Percentiles rank a stretch among this genome's conserved stretches.
Conservation (phyloP, 495 filamentous ascomycete species). For the Aspergillus indologenus region DNA sequence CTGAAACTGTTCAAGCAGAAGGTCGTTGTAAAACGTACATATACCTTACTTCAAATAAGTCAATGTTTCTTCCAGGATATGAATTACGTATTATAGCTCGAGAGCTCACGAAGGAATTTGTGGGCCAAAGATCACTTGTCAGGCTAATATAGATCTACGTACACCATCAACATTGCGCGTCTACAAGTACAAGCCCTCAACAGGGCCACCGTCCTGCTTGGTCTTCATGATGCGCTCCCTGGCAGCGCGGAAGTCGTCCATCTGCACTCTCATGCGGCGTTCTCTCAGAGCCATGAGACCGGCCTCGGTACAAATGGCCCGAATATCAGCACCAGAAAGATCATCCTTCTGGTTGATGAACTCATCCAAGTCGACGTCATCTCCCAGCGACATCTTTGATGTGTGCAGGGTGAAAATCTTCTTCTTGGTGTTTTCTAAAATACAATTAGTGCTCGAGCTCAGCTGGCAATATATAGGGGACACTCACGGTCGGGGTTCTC, state of each 20-base stretch:
- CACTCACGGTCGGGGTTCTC: conserved; percentile 94
- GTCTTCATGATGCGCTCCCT: conserved; percentile 96
- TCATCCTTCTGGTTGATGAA: conserved; percentile 99
- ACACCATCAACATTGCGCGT: conserved; percentile 15
- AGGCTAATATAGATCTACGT: conserved; percentile 10
- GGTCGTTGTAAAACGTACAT: too few relatives aligned
- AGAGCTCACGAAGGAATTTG: too few relatives aligned
- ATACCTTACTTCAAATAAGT: too few relatives aligned
- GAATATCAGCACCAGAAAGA: conserved; percentile 95
- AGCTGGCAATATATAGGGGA: neutral
- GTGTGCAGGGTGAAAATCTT: conserved; percentile 99
- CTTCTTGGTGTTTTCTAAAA: conserved; percentile 89
- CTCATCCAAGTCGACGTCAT: conserved; percentile 96
- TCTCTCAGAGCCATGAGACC: conserved; percentile 93
- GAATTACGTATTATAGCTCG: neutral
- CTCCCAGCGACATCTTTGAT: conserved; percentile 94
- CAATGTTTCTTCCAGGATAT: too few relatives aligned
- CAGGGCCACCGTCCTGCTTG: conserved; percentile 94
- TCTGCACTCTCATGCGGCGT: conserved; percentile 96
- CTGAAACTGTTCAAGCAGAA: too few relatives aligned
- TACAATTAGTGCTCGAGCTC: conserved; percentile 27
- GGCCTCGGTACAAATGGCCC: conserved; percentile 97
- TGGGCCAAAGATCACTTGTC: conserved; percentile 13
- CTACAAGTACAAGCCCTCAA: conserved; percentile 97
- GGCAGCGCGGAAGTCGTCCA: conserved; percentile 94